Conservation (phyloP, 257 asterid species). For the Solanum ossicruentum region DNA sequence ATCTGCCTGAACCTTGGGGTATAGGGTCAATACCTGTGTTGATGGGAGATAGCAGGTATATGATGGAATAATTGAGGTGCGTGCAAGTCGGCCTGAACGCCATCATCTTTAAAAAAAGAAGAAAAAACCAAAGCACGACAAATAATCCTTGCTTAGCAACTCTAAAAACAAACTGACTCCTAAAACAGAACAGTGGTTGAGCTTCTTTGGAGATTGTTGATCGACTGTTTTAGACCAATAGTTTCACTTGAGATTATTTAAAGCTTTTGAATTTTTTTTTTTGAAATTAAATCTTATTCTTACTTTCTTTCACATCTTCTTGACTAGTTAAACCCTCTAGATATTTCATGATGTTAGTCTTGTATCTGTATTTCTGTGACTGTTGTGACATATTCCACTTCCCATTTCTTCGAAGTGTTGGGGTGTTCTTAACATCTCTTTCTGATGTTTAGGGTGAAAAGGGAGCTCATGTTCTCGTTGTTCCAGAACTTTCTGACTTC, state of each 20-base stretch:
- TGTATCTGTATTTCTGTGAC: background rate
- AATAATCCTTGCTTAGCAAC: background rate
- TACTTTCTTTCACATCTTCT: background rate
- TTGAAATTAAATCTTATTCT: background rate
- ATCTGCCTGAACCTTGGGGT: background rate
- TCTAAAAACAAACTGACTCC: background rate
- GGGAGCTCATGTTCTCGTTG: conserved; percentile 85
- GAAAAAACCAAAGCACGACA: background rate
- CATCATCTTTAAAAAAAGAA: background rate
- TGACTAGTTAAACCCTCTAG: background rate
- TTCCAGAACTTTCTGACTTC: conserved; percentile 87
- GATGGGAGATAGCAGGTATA: background rate
- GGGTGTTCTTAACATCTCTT: background rate
- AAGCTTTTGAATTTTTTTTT: background rate
- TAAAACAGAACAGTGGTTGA: background rate
- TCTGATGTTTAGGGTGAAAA: conserved; percentile 56
- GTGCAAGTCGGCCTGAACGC: background rate
- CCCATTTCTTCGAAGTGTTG: background rate
- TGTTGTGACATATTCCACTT: background rate
- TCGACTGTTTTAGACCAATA: background rate
- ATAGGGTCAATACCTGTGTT: background rate
- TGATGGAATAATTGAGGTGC: background rate
- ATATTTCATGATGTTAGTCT: background rate
- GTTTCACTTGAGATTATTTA: background rate
- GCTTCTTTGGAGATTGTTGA: background rate